A percentile compares a stretch with the other conserved stretches of the same genome.
phyloP scores from a whole-genome alignment of 768 basidiomycete genomes.

The Piloderma croceum region DNA sequence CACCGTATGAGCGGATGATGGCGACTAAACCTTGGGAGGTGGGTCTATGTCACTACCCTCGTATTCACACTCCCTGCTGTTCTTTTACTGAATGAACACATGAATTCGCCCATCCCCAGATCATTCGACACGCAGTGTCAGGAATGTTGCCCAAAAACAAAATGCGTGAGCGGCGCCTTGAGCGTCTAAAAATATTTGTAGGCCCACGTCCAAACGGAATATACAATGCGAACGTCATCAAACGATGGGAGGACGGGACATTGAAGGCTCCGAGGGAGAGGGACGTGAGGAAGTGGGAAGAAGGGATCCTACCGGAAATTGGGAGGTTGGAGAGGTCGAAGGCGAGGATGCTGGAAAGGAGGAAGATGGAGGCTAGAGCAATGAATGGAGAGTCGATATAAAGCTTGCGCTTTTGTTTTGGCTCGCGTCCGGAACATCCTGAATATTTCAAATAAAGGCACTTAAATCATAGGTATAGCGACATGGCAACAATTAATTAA shows the following conservation, averaged over 20 bases:
- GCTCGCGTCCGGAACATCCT: too few relatives aligned
- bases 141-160: constrained; percentile 99
- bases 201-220: constrained; percentile 74
- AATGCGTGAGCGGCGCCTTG: constrained; percentile 81
- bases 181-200: constrained; percentile 84
- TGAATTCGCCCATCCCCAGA: constrained; percentile 44
- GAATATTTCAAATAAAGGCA: too few relatives aligned
- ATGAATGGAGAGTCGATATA: too few relatives aligned
- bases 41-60: constrained; percentile 21
- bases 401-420: too few relatives aligned
- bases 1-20: constrained; percentile 81
- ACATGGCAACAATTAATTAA: too few relatives aligned
- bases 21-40: constrained; percentile 85
- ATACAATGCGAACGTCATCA: constrained; percentile 68
- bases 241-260: constrained; percentile 81
- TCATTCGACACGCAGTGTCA: constrained; percentile 91
- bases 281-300: too few relatives aligned
- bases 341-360: too few relatives aligned
- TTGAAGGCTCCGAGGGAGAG: constrained; percentile 49
- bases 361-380: too few relatives aligned
- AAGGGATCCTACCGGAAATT: too few relatives aligned
- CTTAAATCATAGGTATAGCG: too few relatives aligned
- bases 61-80: constrained; percentile 3
- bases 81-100: not conserved
- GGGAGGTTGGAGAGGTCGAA: too few relatives aligned